Conservation (phyloP, 73 alveolate species). For the Stentor roeselii region DNA sequence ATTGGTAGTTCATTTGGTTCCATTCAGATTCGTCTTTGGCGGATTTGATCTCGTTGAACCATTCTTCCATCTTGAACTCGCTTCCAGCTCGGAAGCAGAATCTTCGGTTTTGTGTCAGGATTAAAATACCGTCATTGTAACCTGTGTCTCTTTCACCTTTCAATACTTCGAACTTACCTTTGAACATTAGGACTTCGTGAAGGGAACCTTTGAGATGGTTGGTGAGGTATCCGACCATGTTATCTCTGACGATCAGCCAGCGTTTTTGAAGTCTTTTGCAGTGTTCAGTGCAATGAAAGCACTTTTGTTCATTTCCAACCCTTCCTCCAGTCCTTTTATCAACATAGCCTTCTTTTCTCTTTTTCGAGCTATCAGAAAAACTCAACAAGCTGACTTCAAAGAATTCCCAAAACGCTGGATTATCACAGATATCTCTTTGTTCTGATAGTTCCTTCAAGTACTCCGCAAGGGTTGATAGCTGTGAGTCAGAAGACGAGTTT, state of each 20-base stretch:
- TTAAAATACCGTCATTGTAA: constrained; percentile 37
- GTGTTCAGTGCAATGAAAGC: constrained; percentile 20
- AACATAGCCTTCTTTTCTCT: constrained; percentile 32
- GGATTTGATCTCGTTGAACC: constrained; percentile 8
- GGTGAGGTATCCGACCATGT: constrained; percentile 27
- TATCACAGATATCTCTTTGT: background rate
- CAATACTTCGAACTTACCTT: background rate
- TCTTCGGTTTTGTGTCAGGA: constrained; percentile 34
- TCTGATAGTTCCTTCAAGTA: background rate
- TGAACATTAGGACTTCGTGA: background rate
- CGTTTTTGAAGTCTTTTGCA: constrained; percentile 26
- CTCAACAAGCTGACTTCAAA: background rate
- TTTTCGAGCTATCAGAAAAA: background rate
- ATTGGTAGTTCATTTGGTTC: constrained; percentile 23
- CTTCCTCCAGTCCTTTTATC: constrained; percentile 35
- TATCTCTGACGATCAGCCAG: constrained; percentile 31
- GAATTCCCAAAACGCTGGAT: constrained; percentile 10
- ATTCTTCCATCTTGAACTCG: constrained; percentile 25
- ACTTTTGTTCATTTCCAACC: background rate
- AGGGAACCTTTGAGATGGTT: background rate
- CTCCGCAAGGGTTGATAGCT: background rate
- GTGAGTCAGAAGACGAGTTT: background rate
- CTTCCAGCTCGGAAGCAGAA: constrained; percentile 33
- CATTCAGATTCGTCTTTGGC: constrained; percentile 47
- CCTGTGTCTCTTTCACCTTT: constrained; percentile 34